Conservation (phyloP, 768 basidiomycete species). For the Tricholoma flavovirens region DNA sequence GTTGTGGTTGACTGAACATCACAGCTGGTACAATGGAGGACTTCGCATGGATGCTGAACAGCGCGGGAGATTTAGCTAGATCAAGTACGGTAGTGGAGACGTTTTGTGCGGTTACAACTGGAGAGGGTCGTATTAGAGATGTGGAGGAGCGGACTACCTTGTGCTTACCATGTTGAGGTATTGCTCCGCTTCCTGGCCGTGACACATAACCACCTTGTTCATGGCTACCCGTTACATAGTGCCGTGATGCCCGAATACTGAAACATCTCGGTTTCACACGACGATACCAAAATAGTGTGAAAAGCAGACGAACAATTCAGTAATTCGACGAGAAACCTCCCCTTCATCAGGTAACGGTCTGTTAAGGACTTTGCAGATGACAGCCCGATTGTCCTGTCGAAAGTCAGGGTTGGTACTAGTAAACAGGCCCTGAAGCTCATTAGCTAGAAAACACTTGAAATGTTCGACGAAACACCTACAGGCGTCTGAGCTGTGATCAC, state of each 20-base stretch:
- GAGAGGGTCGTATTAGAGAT: constrained; percentile 2
- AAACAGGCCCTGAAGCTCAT: constrained; percentile 34
- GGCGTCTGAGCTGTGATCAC: constrained; percentile 34
- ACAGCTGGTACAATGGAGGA: not conserved
- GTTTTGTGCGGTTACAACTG: not conserved
- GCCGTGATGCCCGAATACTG: constrained; percentile 25
- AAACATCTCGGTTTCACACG: constrained; percentile 4
- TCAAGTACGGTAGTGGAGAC: not conserved
- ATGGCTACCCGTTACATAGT: constrained; percentile 12
- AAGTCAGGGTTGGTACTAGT: constrained; percentile 38
- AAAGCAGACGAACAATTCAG: constrained; percentile 42
- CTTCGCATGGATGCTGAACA: not conserved
- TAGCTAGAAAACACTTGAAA: not conserved
- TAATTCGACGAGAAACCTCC: constrained; percentile 35
- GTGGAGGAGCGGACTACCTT: not conserved
- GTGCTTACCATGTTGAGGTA: constrained; percentile 3
- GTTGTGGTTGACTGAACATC: not conserved
- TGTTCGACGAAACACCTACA: constrained; percentile 25
- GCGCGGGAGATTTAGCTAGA: not conserved
- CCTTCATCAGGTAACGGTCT: constrained; percentile 38
- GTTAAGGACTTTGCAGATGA: constrained; percentile 50
- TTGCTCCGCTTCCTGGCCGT: constrained; percentile 6
- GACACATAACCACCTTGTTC: constrained; percentile 2
- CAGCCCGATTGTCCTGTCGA: constrained; percentile 33
- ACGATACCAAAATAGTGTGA: constrained; percentile 3